Evolutionary conservation across 768 basidiomycete species (phyloP), one percentile per base, ranked within the genome.

Genomic region (Arthromyces matolae): DNA sequence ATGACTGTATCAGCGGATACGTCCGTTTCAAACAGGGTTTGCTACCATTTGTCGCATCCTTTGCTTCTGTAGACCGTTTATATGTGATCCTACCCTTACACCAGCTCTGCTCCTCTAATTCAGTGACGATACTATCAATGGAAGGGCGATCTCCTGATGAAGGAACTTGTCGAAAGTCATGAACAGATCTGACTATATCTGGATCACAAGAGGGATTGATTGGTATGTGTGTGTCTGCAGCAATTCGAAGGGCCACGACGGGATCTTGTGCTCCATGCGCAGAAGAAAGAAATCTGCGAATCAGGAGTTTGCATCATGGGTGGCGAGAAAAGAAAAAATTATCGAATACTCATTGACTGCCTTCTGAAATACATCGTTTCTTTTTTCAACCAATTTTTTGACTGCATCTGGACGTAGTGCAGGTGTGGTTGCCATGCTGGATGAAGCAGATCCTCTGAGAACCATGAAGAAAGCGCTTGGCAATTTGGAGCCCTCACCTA

Each of bases 311-410:
- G n/a, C n/a, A n/a, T n/a, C n/a, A n/a, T n/a, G n/a, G n/a, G n/a
- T n/a, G n/a, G n/a, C n/a, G n/a, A n/a, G n/a, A n/a, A n/a, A n/a
- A n/a, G n/a, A n/a, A n/a, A n/a, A n/a, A n/a, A n/a, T n/a, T n/a
- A n/a, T n/a, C n/a, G n/a, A n/a, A 28, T 64, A 88, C 85, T 91
- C 87, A 44, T 86, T 71, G 10, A 90, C 76, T 24, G 89, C 86
- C 33, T 73, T 60, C 8, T 62, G 61, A 58, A 89, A 93, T 35
- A 73, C 69, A 29, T 75, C 67, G 52, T 92, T 89, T 42, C 90
- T 71, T 51, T 75, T 77, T 54, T 86, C 81, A 29, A 93, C 76
- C 3, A 93, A 71, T 49, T 82, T 85, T 57, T 86, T 85, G 16
- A 80, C 71, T 16, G 78, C 79, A 8, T 72, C 67, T 7, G 83